Conservation (phyloP, 164 flowering plant genomes). For the Kalanchoe fedtschenkoi region DNA sequence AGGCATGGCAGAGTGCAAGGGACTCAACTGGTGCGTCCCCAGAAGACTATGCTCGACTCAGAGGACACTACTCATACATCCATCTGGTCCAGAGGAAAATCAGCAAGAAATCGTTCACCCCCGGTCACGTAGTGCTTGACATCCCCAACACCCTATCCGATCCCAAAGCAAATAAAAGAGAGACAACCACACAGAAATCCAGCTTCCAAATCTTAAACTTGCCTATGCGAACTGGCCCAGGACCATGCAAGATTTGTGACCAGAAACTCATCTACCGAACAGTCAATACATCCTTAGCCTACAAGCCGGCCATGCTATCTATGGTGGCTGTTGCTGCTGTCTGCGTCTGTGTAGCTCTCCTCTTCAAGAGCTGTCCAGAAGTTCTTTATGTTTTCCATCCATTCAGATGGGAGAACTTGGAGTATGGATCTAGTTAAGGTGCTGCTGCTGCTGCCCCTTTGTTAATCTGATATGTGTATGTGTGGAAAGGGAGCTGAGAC, state of each 20-base stretch:
- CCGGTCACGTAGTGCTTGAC: conserved; percentile 36
- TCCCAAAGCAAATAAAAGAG: conserved; percentile 23
- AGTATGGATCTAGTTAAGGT: conserved; percentile 34
- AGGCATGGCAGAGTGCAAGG: conserved; percentile 40
- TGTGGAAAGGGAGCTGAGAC: too few relatives aligned
- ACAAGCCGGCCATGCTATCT: conserved; percentile 73
- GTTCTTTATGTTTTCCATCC: conserved; percentile 43
- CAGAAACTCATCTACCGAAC: conserved; percentile 25
- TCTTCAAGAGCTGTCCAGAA: conserved; percentile 69
- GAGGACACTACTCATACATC: conserved; percentile 44
- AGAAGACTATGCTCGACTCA: conserved; percentile 42
- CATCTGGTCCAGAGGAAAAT: conserved; percentile 34
- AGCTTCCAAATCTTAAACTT: conserved; percentile 32
- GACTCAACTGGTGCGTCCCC: conserved; percentile 45
- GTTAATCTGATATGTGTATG: neutral
- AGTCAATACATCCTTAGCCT: conserved; percentile 28
- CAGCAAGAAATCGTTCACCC: conserved; percentile 14
- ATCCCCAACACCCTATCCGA: conserved; percentile 18
- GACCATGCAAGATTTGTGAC: conserved; percentile 41
- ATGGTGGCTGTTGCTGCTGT: conserved; percentile 86
- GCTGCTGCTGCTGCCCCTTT: neutral
- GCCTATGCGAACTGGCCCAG: conserved; percentile 5
- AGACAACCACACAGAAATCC: conserved; percentile 8
- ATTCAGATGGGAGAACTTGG: conserved; percentile 54
- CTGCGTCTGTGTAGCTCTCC: conserved; percentile 76